These are phyloP conservation scores for Termitomyces sp. DNA, from an alignment of 768 basidiomycete genomes.

Conservation along the genomic window DNA sequence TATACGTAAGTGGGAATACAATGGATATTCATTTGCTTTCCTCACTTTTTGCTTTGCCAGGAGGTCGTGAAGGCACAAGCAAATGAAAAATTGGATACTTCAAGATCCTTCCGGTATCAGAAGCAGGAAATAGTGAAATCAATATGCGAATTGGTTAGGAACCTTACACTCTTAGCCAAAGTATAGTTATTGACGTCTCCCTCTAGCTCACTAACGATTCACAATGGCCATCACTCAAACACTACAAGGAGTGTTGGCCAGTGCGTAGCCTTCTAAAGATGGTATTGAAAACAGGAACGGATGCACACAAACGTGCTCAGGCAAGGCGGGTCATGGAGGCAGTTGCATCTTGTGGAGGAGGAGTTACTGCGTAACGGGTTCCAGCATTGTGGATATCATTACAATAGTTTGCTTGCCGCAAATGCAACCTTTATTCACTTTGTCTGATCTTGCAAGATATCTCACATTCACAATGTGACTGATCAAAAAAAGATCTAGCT, in stretches of 20 bases:
- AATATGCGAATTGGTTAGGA: not conserved
- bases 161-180: no score
- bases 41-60: not conserved
- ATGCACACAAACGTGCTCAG: not conserved
- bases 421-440: not conserved
- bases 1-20: not conserved
- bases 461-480: not conserved
- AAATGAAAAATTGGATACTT: not conserved
- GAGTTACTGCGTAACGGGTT: not conserved
- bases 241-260: no score
- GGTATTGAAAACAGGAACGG: not conserved
- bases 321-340: no score
- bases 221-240: no score
- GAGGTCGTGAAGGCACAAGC: not conserved
- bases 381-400: no score
- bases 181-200: no score
- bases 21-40: not conserved
- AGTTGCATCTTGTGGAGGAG: not conserved
- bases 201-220: not conserved
- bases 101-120: not conserved
- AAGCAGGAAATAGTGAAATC: not conserved
- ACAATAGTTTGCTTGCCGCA: not conserved
- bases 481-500: no score
- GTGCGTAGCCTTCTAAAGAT: no score
- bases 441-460: not conserved